Percentiles rank a stretch among this genome's conserved stretches.
Evolutionary conservation across 106 monocot species (phyloP).

Genomic region (Alisma plantagoaquatica): DNA sequence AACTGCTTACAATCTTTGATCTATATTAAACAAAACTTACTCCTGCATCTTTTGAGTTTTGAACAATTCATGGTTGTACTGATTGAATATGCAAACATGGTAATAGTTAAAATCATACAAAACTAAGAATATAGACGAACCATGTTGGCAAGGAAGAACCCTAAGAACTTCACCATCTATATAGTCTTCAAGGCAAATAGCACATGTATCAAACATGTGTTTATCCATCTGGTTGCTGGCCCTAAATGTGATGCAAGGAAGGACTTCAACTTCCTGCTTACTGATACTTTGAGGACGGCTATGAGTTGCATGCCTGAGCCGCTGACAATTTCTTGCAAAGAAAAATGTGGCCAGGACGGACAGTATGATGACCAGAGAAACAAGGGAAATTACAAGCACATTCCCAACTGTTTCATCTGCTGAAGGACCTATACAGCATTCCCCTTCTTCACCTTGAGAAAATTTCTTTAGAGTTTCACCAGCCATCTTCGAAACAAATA

Average conservation of each 20-base stretch:
- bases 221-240: conserved; percentile 30
- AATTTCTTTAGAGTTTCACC: conserved; percentile 66
- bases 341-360: conserved; percentile 66
- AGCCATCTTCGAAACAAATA: conserved; percentile 86
- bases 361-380: conserved; percentile 70
- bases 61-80: too few relatives aligned
- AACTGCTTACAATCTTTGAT: too few relatives aligned
- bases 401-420: conserved; percentile 69
- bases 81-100: too few relatives aligned
- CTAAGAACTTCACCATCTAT: conserved; percentile 69
- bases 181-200: conserved; percentile 94
- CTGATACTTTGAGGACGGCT: conserved; percentile 37
- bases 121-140: too few relatives aligned
- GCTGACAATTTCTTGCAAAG: conserved; percentile 71
- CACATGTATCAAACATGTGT: conserved; percentile 47
- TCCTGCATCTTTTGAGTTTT: too few relatives aligned
- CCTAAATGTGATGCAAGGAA: conserved; percentile 63
- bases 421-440: conserved; percentile 74
- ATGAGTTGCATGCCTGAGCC: conserved; percentile 28
- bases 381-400: conserved; percentile 78
- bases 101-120: too few relatives aligned
- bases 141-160: conserved; percentile 81
- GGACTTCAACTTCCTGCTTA: conserved; percentile 46
- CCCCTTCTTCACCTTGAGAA: conserved; percentile 42
- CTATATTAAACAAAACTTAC: too few relatives aligned